Conservation (phyloP, 1,284 basidiomycete species). For the Sanghuangporus baumii region DNA sequence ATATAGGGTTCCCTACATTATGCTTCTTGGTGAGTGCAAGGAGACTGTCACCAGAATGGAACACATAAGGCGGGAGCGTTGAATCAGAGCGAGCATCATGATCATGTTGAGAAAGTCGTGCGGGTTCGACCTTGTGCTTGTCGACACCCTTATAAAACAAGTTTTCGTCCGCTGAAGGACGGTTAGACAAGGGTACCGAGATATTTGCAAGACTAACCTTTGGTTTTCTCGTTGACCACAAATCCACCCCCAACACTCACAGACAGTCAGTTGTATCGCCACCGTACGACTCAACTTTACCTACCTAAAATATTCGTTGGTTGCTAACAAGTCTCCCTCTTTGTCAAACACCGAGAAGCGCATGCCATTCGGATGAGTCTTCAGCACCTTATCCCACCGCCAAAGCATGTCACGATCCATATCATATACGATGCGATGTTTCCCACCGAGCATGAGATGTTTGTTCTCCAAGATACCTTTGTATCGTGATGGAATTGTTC, state of each 20-base stretch:
- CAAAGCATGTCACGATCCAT: conserved; percentile 89
- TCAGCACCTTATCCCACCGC: conserved; percentile 79
- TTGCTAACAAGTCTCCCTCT: conserved; percentile 83
- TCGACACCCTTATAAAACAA: conserved; percentile 96
- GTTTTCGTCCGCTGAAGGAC: conserved; percentile 76
- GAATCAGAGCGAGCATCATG: conserved; percentile 18
- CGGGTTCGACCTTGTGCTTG: conserved; percentile 71
- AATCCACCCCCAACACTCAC: conserved; percentile 83
- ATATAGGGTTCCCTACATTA: conserved; percentile 50
- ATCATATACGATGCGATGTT: conserved; percentile 74
- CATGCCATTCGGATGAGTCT: conserved; percentile 87
- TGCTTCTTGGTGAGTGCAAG: conserved; percentile 76
- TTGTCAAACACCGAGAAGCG: conserved; percentile 82
- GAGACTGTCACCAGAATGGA: conserved; percentile 75
- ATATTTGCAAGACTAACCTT: conserved; percentile 40
- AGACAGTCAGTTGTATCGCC: neutral
- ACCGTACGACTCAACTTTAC: neutral
- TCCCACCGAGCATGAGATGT: conserved; percentile 65
- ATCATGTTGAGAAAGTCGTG: conserved; percentile 67
- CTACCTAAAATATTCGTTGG: conserved; percentile 88
- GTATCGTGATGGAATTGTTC: conserved; percentile 72
- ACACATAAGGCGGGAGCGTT: conserved; percentile 75
- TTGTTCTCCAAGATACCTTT: conserved; percentile 62
- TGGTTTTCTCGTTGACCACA: conserved; percentile 86
- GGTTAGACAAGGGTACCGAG: neutral